A percentile compares a stretch with the other conserved stretches of the same genome.
Evolutionary conservation across 176 grass and related monocot genomes (phyloP).

Genomic region (Ensete ventricosum): DNA sequence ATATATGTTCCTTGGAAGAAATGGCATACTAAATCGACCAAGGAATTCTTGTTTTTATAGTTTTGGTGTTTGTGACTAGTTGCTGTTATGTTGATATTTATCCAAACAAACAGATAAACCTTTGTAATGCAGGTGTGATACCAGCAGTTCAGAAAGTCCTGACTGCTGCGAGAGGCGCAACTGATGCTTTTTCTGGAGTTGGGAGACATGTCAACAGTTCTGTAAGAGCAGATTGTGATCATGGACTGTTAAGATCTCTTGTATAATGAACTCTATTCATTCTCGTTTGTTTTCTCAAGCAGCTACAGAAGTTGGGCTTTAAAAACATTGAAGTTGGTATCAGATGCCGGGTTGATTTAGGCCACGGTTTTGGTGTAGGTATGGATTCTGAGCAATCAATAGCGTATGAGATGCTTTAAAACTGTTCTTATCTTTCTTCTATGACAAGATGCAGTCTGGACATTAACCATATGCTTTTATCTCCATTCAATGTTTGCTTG

Average conservation of each 20-base stretch:
- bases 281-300: slow-evolving; percentile 14
- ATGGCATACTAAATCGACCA: neutral
- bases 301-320: slow-evolving; percentile 59
- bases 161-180: slow-evolving; percentile 75
- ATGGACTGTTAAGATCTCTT: neutral
- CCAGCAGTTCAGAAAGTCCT: slow-evolving; percentile 82
- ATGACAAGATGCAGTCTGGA: too few species aligned
- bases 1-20: neutral
- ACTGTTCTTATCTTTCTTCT: too few species aligned
- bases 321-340: slow-evolving; percentile 67
- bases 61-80: neutral
- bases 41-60: neutral
- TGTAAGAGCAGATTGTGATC: slow-evolving; percentile 26
- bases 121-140: slow-evolving; percentile 48
- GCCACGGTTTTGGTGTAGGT: slow-evolving; percentile 89
- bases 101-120: neutral
- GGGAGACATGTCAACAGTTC: slow-evolving; percentile 65
- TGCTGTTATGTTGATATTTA: neutral
- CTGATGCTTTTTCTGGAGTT: slow-evolving; percentile 78
- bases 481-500: too few species aligned
- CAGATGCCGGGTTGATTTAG: slow-evolving; percentile 73
- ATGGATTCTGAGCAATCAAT: neutral
- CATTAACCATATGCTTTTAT: too few species aligned
- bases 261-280: neutral
- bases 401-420: too few species aligned